Percentiles rank a stretch among this genome's conserved stretches.
These are phyloP conservation scores for Diaporthe batatas DNA, from an alignment of 2,329 filamentous ascomycete species.

Conservation along the genomic window DNA sequence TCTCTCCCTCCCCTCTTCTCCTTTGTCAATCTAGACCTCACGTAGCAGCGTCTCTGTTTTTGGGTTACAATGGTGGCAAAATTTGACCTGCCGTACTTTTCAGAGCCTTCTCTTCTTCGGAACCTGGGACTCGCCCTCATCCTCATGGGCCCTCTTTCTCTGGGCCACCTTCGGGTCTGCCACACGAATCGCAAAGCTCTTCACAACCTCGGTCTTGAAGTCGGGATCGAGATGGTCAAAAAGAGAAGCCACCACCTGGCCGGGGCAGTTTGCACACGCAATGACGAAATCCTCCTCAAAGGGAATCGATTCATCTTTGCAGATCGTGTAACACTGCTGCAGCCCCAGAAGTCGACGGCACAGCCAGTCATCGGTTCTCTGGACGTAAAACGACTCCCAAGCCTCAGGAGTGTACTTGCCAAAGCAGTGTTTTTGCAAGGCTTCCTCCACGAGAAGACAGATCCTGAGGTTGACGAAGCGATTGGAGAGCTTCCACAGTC, in stretches of 20 bases:
- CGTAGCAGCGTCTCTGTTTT: too few species aligned
- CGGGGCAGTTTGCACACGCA: slow-evolving; percentile 44
- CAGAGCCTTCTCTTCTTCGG: neutral
- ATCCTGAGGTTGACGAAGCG: slow-evolving; percentile 43
- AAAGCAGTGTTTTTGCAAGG: slow-evolving; percentile 42
- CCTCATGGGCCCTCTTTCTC: neutral
- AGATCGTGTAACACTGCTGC: slow-evolving; percentile 41
- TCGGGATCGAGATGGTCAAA: slow-evolving; percentile 43
- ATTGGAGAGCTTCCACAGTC: slow-evolving; percentile 45
- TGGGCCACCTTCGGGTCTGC: neutral
- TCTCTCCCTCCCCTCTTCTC: neutral
- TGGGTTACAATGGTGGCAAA: neutral
- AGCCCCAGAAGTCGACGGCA: neutral
- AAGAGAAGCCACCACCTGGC: slow-evolving; percentile 43
- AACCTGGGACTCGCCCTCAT: neutral
- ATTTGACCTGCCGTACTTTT: neutral
- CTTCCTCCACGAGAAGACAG: slow-evolving; percentile 41
- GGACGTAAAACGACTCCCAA: neutral
- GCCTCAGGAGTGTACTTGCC: neutral
- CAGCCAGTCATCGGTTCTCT: neutral
- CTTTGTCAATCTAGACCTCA: neutral
- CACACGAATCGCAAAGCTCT: slow-evolving; percentile 7
- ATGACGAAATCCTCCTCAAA: slow-evolving; percentile 43
- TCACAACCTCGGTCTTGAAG: slow-evolving; percentile 38
- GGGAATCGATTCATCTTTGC: slow-evolving; percentile 42